Base-by-base conservation (phyloP, 139 green algal genomes). In the Spirogloea muscicola region DNA sequence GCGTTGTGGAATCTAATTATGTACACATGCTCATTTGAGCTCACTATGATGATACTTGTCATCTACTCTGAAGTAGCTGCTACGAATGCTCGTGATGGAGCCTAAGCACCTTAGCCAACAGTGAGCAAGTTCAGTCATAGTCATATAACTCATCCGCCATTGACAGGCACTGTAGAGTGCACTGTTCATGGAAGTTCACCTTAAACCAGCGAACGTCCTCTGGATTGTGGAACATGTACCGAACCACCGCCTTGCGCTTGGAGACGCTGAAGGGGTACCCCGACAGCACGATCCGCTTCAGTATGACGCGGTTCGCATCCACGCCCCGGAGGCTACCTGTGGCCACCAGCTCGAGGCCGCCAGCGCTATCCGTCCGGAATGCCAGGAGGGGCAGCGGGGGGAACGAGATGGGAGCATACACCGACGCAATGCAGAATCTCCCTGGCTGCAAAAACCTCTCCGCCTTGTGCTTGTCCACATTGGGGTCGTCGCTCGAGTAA, bases 191-290 rank as follows among this genome's bases (percentile, higher is more conserved):
- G n/a, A n/a, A n/a, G n/a, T n/a, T n/a, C 25, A 73, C 64, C 64
- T 77, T 73, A 49, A 83, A 86, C 57, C 91, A 99, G 7, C 88
- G 84, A 27, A 97, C 82, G 77, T 97, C 93, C 25, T 96, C 92
- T 1, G 92, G 88, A 66, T 87, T 89, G 83, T 94, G 87, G 82
- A 98, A 98, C 94, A 98, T 98, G 79, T 87, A 94, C 2, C 86
- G 81, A 60, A 98, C 91, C 3, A 94, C 88, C 5, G 89, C 90
- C 58, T 93, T 94, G 44, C 84, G 85, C 83, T 96, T 96, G 83
- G 96, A 88, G 58, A 94, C 91, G 38, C 89, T 89, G 27, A 92
- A 84, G 0, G 93, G 93, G 66, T 91, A 93, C 72, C 64, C 74
- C 3, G 74, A 72, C 21, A 82, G 65, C 6, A 82, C 66, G 46